A percentile compares a stretch with the other conserved stretches of the same genome.
These are phyloP conservation scores for Stephania cephalantha DNA, from an alignment of 164 flowering plant species.

Conservation along the genomic window DNA sequence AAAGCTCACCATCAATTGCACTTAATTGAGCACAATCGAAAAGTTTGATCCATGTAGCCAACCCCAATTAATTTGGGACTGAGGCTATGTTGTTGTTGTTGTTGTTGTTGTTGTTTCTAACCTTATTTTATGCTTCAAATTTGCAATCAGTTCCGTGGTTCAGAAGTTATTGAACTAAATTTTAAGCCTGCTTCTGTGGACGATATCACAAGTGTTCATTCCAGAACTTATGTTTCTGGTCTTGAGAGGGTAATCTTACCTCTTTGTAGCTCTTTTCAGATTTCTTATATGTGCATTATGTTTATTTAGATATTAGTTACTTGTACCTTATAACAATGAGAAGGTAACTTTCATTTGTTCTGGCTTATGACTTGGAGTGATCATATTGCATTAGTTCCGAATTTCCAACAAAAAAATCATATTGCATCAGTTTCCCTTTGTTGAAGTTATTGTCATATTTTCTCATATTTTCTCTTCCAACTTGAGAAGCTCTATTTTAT, in stretches of 20 bases:
- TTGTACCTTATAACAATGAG: not conserved
- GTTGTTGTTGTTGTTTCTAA: not conserved
- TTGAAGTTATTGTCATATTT: not conserved
- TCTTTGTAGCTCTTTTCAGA: not conserved
- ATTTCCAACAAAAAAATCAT: too few relatives aligned
- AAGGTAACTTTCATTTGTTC: not conserved
- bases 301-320: not conserved
- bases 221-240: constrained; percentile 65
- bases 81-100: not conserved
- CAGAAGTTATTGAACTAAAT: constrained; percentile 59
- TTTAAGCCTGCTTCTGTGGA: constrained; percentile 65
- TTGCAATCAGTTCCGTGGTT: constrained; percentile 48
- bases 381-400: not conserved
- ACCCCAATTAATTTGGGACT: too few relatives aligned
- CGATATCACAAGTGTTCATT: constrained; percentile 73
- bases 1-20: too few relatives aligned
- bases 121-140: not conserved
- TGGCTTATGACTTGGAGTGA: not conserved
- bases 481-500: not conserved
- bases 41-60: too few relatives aligned
- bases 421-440: not conserved
- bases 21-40: too few relatives aligned
- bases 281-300: not conserved
- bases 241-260: constrained; percentile 66
- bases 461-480: not conserved